These are phyloP conservation scores for Leonotis leonurus DNA, from an alignment of 257 asterid species.

Conservation along the genomic window DNA sequence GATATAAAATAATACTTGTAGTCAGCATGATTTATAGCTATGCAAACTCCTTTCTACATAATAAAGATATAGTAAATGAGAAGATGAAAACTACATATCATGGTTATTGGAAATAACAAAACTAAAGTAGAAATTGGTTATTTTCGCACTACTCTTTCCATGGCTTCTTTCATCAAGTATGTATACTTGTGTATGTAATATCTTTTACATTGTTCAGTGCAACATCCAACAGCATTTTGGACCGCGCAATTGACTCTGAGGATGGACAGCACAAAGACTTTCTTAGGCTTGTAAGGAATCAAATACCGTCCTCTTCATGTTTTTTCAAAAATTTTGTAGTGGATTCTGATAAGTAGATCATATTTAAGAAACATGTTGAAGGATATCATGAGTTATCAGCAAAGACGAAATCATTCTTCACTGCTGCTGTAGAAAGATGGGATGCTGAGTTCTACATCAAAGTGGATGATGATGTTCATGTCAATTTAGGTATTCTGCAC, in stretches of 20 bases:
- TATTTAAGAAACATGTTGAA: slow-evolving; percentile 59
- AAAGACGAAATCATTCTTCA: slow-evolving; percentile 69
- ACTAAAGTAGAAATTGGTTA: no score
- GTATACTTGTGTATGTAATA: no score
- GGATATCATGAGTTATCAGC: slow-evolving; percentile 83
- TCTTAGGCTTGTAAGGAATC: slow-evolving; percentile 53
- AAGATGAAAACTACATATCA: no score
- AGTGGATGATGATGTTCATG: slow-evolving; percentile 87
- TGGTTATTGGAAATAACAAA: no score
- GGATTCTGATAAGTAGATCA: background rate
- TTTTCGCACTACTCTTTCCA: no score
- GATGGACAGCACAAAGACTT: slow-evolving; percentile 60
- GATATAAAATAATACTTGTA: no score
- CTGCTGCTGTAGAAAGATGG: slow-evolving; percentile 63
- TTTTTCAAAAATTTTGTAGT: background rate
- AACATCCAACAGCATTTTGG: slow-evolving; percentile 62
- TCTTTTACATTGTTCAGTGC: slow-evolving; percentile 32
- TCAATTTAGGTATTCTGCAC: slow-evolving; percentile 49
- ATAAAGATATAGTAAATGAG: no score
- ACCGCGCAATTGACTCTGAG: slow-evolving; percentile 66
- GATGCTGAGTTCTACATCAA: slow-evolving; percentile 76
- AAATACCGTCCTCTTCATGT: background rate
- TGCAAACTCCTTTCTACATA: no score
- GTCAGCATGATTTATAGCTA: no score
- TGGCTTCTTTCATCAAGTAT: no score